Evolutionary conservation across 2,329 filamentous ascomycete species (phyloP).

Genomic region (Aspergillus jensenii): DNA sequence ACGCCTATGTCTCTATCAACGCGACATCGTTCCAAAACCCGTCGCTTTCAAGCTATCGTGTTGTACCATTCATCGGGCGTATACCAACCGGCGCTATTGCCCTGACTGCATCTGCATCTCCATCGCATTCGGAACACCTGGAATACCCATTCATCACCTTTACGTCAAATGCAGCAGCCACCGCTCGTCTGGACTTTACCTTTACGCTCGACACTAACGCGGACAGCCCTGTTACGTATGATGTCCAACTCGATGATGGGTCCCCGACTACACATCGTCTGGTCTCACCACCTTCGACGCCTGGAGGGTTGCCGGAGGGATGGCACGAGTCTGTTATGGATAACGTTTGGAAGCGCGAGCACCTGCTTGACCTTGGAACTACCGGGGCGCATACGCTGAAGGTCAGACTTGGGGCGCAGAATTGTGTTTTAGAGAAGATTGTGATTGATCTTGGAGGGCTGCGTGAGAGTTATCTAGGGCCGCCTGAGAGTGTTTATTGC

Average conservation of each 20-base stretch:
- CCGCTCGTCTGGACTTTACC: slow-evolving; percentile 41
- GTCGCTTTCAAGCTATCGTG: slow-evolving; percentile 47
- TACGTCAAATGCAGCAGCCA: slow-evolving; percentile 45
- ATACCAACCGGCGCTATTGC: slow-evolving; percentile 60
- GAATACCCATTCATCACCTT: slow-evolving; percentile 65
- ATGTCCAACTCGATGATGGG: slow-evolving; percentile 40
- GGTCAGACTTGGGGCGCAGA: slow-evolving; percentile 54
- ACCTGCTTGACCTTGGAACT: slow-evolving; percentile 40
- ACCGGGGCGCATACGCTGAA: slow-evolving; percentile 46
- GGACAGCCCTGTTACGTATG: slow-evolving; percentile 52
- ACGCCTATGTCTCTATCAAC: slow-evolving; percentile 44
- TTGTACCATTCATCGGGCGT: slow-evolving; percentile 57
- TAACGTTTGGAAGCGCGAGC: slow-evolving; percentile 32
- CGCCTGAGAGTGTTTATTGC: slow-evolving; percentile 49
- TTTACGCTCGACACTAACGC: slow-evolving; percentile 49
- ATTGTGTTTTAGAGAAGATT: slow-evolving; percentile 57
- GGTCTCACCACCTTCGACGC: slow-evolving; percentile 30
- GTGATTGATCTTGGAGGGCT: slow-evolving; percentile 58
- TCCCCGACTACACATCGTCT: slow-evolving; percentile 2
- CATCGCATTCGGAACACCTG: slow-evolving; percentile 51
- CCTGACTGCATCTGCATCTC: slow-evolving; percentile 50
- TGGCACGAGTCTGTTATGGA: slow-evolving; percentile 11
- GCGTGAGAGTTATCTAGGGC: slow-evolving; percentile 55
- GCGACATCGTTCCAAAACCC: slow-evolving; percentile 22
- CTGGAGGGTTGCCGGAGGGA: slow-evolving; percentile 12